These are phyloP conservation scores for Gentiana macrophylla DNA, from an alignment of 257 asterid species.

Conservation along the genomic window DNA sequence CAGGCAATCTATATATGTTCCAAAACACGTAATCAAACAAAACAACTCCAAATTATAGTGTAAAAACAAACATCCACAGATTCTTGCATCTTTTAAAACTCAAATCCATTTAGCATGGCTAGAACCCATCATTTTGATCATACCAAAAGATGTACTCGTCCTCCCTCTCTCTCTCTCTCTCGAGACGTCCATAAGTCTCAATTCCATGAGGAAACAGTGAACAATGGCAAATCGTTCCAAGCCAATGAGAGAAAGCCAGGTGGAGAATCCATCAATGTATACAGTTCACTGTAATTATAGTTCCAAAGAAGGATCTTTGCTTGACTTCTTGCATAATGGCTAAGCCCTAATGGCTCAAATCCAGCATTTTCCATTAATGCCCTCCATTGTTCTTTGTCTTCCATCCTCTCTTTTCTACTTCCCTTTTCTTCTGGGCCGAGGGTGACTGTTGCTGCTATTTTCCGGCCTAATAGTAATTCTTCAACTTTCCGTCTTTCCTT, in stretches of 20 bases:
- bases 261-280: slow-evolving; percentile 54
- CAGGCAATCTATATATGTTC: too few species aligned
- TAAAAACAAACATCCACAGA: too few species aligned
- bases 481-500: slow-evolving; percentile 67
- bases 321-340: slow-evolving; percentile 92
- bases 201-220: slow-evolving; percentile 92
- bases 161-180: too few species aligned
- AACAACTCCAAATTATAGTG: too few species aligned
- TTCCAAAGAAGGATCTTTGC: slow-evolving; percentile 78
- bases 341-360: slow-evolving; percentile 46
- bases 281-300: slow-evolving; percentile 54
- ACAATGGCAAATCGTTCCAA: slow-evolving; percentile 77
- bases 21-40: too few species aligned
- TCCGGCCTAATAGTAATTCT: slow-evolving; percentile 51
- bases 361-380: slow-evolving; percentile 71
- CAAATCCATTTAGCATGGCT: too few species aligned
- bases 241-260: slow-evolving; percentile 81
- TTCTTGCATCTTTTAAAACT: too few species aligned
- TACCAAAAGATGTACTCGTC: too few species aligned
- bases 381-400: slow-evolving; percentile 79
- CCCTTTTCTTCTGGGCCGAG: slow-evolving; percentile 45
- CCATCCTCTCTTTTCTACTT: slow-evolving; percentile 50
- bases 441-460: slow-evolving; percentile 58
- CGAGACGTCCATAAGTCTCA: slow-evolving; percentile 12
- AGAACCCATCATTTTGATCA: too few species aligned